Percentiles rank a stretch among this genome's conserved stretches.
Conservation (phyloP, 1,284 basidiomycete genomes). For the Irpex rosettiformis region DNA sequence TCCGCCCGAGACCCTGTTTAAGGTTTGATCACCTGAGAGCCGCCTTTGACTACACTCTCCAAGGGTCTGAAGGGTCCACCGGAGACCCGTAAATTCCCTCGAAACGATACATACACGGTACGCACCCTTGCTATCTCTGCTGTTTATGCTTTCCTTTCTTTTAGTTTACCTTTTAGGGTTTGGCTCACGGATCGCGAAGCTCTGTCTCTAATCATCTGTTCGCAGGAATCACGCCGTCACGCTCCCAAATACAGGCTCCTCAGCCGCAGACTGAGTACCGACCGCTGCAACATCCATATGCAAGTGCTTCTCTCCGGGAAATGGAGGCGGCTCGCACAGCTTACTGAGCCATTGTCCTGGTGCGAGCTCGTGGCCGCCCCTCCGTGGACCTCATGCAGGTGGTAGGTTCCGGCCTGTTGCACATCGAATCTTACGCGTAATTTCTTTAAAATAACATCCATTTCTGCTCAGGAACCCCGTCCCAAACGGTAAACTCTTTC, state of each 20-base stretch:
- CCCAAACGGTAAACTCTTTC: not conserved
- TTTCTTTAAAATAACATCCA: not conserved
- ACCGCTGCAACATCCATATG: not conserved
- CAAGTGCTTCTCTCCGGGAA: not conserved
- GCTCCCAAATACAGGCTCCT: not conserved
- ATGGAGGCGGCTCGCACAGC: not conserved
- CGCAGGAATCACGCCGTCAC: not conserved
- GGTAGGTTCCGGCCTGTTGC: not conserved
- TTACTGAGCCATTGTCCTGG: not conserved
- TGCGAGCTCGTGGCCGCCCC: not conserved
- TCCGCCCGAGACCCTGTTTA: too few species aligned
- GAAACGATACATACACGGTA: too few species aligned
- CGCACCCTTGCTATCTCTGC: too few species aligned
- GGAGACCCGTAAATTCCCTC: too few species aligned
- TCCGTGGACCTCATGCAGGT: not conserved
- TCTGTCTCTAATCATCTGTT: not conserved
- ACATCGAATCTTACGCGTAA: not conserved
- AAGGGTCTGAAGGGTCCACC: too few species aligned
- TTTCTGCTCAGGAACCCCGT: not conserved
- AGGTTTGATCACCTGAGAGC: too few species aligned
- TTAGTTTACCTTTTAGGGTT: too few species aligned
- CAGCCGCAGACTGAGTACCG: not conserved
- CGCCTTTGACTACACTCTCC: too few species aligned
- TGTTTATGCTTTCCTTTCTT: too few species aligned
- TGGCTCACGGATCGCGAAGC: too few species aligned